phyloP scores from a whole-genome alignment of 768 basidiomycete species.

The Suillus paluster region DNA sequence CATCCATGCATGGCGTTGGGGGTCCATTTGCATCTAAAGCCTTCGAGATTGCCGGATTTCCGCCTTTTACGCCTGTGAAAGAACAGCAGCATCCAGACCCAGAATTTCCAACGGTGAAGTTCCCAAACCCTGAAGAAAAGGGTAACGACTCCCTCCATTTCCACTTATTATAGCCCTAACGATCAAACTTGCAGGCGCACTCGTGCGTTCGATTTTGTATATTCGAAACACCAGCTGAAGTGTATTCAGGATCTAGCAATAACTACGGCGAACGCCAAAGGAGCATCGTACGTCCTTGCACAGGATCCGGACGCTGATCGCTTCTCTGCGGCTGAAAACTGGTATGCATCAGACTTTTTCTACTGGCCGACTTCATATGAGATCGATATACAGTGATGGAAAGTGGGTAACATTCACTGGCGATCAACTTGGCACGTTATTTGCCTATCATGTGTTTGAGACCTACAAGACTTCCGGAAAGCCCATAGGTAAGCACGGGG shows the following conservation, averaged over 20 bases:
- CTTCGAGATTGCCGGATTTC: conserved; percentile 63
- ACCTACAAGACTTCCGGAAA: conserved; percentile 50
- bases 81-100: conserved; percentile 80
- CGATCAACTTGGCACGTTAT: conserved; percentile 75
- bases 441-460: conserved; percentile 51
- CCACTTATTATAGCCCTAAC: conserved; percentile 12
- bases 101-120: conserved; percentile 82
- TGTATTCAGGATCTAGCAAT: conserved; percentile 71
- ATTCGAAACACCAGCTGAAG: conserved; percentile 4
- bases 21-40: conserved; percentile 62
- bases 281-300: conserved; percentile 72
- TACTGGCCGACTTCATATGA: conserved; percentile 11
- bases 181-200: conserved; percentile 43
- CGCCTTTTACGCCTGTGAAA: conserved; percentile 59
- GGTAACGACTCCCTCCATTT: conserved; percentile 45
- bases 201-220: conserved; percentile 39
- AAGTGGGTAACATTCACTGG: conserved; percentile 79
- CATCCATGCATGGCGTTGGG: conserved; percentile 91
- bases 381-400: conserved; percentile 39
- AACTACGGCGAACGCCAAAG: conserved; percentile 55
- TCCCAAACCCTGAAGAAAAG: conserved; percentile 92
- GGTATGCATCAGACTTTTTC: conserved; percentile 40
- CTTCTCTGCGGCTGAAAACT: conserved; percentile 76
- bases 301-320: conserved; percentile 91
- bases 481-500: conserved; percentile 40